phyloP scores from a whole-genome alignment of 73 alveolate genomes.

The Uronychia setigera region DNA sequence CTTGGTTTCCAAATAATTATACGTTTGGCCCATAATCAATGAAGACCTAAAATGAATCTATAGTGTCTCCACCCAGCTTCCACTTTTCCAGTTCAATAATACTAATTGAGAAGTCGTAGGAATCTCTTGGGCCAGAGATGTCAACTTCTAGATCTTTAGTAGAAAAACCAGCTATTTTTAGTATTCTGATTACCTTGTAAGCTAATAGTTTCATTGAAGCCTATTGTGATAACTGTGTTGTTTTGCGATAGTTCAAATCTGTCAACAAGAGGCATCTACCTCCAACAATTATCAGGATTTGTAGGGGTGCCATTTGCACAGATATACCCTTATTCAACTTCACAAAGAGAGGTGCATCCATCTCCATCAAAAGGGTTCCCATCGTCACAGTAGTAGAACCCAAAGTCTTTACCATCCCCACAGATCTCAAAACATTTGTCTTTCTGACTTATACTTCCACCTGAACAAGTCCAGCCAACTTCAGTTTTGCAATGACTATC shows the following conservation, averaged over 20 bases:
- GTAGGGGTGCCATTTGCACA: slow-evolving; percentile 55
- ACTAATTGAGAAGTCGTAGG: not conserved
- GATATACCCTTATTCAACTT: slow-evolving; percentile 47
- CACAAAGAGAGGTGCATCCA: slow-evolving; percentile 60
- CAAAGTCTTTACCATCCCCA: slow-evolving; percentile 50
- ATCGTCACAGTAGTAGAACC: slow-evolving; percentile 60
- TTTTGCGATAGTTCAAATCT: not conserved
- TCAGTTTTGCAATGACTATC: slow-evolving; percentile 30
- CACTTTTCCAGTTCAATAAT: not conserved
- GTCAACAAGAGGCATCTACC: not conserved
- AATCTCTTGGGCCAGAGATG: not conserved
- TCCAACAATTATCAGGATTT: slow-evolving; percentile 22
- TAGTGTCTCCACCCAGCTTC: not conserved
- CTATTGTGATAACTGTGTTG: not conserved
- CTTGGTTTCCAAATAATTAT: not conserved
- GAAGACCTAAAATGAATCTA: not conserved
- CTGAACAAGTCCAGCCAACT: slow-evolving; percentile 29
- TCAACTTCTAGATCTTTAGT: not conserved
- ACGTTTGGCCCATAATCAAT: not conserved
- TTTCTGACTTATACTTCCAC: slow-evolving; percentile 12
- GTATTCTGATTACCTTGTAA: not conserved
- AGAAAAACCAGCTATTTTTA: not conserved
- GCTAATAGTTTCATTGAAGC: not conserved
- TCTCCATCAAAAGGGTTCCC: slow-evolving; percentile 70
- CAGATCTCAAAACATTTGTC: slow-evolving; percentile 26